Conservation (phyloP, 495 filamentous ascomycete species). For the Tricharina praecox region DNA sequence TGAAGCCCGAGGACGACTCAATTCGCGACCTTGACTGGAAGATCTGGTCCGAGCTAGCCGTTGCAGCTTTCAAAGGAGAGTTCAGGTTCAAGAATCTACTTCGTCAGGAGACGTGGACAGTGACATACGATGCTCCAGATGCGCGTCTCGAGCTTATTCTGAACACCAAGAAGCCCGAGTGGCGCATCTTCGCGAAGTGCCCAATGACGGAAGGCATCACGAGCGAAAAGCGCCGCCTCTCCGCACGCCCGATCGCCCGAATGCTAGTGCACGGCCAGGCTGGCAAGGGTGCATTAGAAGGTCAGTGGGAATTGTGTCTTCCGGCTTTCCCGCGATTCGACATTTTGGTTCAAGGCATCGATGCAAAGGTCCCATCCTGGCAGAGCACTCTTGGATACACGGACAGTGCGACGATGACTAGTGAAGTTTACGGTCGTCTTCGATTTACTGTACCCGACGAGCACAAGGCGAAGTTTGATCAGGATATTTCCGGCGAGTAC, state of each 20-base stretch:
- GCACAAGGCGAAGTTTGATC: conserved; percentile 26
- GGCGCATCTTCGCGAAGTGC: conserved; percentile 39
- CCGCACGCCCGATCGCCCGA: conserved; percentile 40
- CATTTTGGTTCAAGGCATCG: conserved; percentile 23
- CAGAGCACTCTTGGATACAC: conserved; percentile 31
- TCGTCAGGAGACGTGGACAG: conserved; percentile 37
- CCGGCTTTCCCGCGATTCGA: conserved; percentile 27
- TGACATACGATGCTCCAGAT: conserved; percentile 34
- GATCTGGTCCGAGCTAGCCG: conserved; percentile 28
- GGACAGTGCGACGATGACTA: conserved; percentile 22
- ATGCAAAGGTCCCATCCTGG: conserved; percentile 24
- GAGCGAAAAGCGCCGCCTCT: conserved; percentile 32
- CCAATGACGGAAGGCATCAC: conserved; percentile 26
- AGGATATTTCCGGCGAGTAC: conserved; percentile 41
- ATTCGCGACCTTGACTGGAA: conserved; percentile 29
- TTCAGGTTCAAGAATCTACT: conserved; percentile 34
- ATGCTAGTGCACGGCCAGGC: conserved; percentile 28
- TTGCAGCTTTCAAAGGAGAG: conserved; percentile 28
- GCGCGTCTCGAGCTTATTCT: conserved; percentile 38
- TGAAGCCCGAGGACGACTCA: not conserved
- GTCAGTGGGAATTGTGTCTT: conserved; percentile 37
- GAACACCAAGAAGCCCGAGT: conserved; percentile 29
- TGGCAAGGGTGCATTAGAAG: conserved; percentile 28
- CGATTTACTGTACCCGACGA: conserved; percentile 26
- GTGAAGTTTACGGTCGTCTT: conserved; percentile 31